phyloP scores from a whole-genome alignment of 495 filamentous ascomycete species.

The Diplogelasinospora grovesii region DNA sequence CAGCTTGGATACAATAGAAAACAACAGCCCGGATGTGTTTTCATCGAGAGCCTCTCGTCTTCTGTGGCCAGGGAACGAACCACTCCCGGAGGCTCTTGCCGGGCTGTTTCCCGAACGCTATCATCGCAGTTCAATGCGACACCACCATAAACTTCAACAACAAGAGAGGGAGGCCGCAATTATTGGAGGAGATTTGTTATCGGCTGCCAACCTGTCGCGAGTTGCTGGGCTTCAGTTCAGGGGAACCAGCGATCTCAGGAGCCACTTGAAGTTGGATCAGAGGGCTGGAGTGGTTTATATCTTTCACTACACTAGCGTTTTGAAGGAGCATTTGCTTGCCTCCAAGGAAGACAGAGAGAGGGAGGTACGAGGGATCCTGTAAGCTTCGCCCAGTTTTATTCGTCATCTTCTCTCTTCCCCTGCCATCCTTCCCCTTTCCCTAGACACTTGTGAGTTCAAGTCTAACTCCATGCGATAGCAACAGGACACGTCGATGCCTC shows the following conservation, averaged over 20 bases:
- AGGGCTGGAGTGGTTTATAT: constrained; percentile 21
- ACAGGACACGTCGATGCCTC: constrained; percentile 7
- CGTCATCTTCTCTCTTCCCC: too few species aligned
- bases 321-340: constrained; percentile 27
- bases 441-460: too few species aligned
- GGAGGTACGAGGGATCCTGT: too few species aligned
- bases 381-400: too few species aligned
- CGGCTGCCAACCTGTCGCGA: constrained; percentile 26
- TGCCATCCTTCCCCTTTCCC: too few species aligned
- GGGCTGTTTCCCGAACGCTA: constrained; percentile 21
- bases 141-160: too few species aligned
- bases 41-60: constrained; percentile 2
- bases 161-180: too few species aligned
- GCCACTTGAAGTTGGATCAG: constrained; percentile 27
- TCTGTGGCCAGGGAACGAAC: constrained; percentile 18
- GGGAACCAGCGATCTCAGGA: constrained; percentile 25
- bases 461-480: too few species aligned
- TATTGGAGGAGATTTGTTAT: too few species aligned
- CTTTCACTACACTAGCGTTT: constrained; percentile 26
- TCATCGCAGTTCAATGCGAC: too few species aligned
- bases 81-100: constrained; percentile 18
- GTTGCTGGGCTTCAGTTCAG: constrained; percentile 22
- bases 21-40: neutral
- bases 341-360: constrained; percentile 12
- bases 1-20: neutral